Conservation (phyloP, 169 alveolate species). For the Cryptosporidium viatorum region DNA sequence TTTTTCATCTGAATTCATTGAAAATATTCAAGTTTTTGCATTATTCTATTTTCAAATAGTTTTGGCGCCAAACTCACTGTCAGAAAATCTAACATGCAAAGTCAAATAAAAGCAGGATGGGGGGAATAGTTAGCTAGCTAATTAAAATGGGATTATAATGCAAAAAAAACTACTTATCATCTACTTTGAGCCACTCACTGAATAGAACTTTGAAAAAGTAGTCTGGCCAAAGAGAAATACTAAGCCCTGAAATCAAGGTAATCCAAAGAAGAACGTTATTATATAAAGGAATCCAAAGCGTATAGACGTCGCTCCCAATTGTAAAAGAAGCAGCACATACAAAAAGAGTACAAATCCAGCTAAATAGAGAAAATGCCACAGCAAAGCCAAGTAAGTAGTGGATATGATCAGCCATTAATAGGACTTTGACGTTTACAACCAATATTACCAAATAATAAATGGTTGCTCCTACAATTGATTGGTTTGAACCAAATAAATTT, state of each 20-base stretch:
- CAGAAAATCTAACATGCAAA: neutral
- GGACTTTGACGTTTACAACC: slow-evolving; percentile 82
- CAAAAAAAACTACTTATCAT: slow-evolving; percentile 18
- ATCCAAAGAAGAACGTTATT: slow-evolving; percentile 60
- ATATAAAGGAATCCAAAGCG: slow-evolving; percentile 69
- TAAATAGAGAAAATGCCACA: slow-evolving; percentile 44
- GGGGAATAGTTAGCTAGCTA: neutral
- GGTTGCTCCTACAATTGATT: slow-evolving; percentile 80
- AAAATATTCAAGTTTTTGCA: neutral
- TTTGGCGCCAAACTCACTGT: slow-evolving; percentile 16
- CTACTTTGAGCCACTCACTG: slow-evolving; percentile 13
- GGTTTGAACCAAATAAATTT: slow-evolving; percentile 77
- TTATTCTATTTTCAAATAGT: neutral
- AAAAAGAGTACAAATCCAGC: slow-evolving; percentile 67
- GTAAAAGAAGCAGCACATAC: slow-evolving; percentile 57
- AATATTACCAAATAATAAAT: slow-evolving; percentile 80
- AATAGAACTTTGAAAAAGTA: slow-evolving; percentile 44
- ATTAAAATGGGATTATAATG: slow-evolving; percentile 5
- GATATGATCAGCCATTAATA: slow-evolving; percentile 77
- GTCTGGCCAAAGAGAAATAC: slow-evolving; percentile 69
- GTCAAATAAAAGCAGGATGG: neutral
- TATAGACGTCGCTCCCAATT: slow-evolving; percentile 64
- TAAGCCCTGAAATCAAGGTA: slow-evolving; percentile 50
- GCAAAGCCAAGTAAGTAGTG: slow-evolving; percentile 66
- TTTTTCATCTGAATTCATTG: neutral